Conservation (phyloP, 2,329 filamentous ascomycete genomes). For the Nothophoma quercina region DNA sequence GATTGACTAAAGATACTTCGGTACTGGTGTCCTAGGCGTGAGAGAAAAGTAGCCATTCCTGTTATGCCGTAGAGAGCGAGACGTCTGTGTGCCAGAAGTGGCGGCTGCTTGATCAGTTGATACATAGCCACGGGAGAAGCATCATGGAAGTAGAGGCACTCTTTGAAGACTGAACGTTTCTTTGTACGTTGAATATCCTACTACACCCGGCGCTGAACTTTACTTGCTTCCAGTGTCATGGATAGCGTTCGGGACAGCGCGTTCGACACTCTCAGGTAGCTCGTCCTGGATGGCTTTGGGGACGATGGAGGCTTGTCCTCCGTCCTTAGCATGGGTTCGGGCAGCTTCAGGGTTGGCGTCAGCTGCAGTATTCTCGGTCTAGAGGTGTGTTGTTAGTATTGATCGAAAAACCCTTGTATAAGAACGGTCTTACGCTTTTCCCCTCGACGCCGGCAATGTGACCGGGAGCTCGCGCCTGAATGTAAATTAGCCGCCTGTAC, state of each 20-base stretch:
- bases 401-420: neutral
- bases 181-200: too few species aligned
- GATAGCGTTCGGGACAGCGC: conserved; percentile 52
- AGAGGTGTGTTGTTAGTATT: neutral
- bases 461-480: conserved; percentile 4
- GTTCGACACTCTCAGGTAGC: conserved; percentile 54
- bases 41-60: too few species aligned
- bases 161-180: too few species aligned
- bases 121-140: too few species aligned
- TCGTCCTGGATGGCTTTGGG: conserved; percentile 54
- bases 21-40: too few species aligned
- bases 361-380: conserved; percentile 47
- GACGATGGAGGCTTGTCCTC: conserved; percentile 49
- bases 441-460: conserved; percentile 8
- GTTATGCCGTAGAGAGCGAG: too few species aligned
- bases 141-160: too few species aligned
- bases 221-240: conserved; percentile 48
- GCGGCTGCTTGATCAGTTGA: too few species aligned
- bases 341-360: conserved; percentile 38
- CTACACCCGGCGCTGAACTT: too few species aligned
- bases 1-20: too few species aligned
- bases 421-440: conserved; percentile 1
- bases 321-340: conserved; percentile 50
- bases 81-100: too few species aligned
- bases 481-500: neutral